Evolutionary conservation across 2,329 filamentous ascomycete species (phyloP), one percentile per base, ranked within the genome.

Genomic region (Teratosphaeria destructans): DNA sequence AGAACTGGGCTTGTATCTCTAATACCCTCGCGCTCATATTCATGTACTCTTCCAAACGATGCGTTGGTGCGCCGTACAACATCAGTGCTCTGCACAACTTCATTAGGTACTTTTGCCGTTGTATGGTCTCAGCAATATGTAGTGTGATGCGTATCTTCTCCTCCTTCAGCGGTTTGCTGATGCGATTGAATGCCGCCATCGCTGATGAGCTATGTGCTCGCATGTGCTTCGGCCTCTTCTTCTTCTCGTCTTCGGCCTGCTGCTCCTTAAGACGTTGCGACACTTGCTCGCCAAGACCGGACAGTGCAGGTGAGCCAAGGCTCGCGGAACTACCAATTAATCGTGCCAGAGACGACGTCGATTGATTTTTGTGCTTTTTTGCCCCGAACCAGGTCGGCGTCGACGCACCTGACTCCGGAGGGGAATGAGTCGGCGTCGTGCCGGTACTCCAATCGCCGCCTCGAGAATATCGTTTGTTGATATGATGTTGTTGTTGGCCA

Each of bases 1-100:
- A 77, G 66, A 94, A 96, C 68, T 95, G 90, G 5, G 87, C 88
- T 64, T 95, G 88, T 16, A 96, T 92, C 72, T 92, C 89, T 43
- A 96, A 81, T 1, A 94, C 89, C n/a, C 89, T 82, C 1, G 92
- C 87, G 8, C 89, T 91, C 88, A 93, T 95, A 63, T 82, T 86
- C 83, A 96, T 86, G 72, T 95, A 96, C 71, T 95, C 88, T 73
- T 96, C 92, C 23, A 96, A 78, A 11, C 92, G 86, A 76, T 96
- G 92, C 0, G 91, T 95, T 0, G 92, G 92, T 0, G 92, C 92
- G 12, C 92, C 92, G 64, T 90, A 96, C 69, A 85, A 81, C 91
- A 96, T 96, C 60, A 96, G 77, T 1, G 89, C 89, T 49, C 86
- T 84, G 71, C 92, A 96, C 47, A 96, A 82, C 71, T 89, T 90